Conservation (phyloP, 495 filamentous ascomycete species). For the Neurospora sp. region DNA sequence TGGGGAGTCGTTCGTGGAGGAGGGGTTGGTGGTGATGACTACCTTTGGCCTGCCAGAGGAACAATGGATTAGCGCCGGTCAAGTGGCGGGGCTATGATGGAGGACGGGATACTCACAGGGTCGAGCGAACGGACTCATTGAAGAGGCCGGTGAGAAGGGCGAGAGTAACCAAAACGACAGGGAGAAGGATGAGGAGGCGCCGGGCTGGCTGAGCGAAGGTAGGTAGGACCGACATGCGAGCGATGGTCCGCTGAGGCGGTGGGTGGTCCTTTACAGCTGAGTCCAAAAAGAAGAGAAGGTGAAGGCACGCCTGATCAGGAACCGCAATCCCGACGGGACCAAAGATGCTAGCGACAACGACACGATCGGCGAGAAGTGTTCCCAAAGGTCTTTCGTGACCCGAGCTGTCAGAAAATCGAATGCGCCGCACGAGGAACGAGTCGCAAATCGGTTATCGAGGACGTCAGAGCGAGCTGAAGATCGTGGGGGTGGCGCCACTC, state of each 20-base stretch:
- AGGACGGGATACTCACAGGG: conserved; percentile 7
- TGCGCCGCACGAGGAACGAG: not conserved
- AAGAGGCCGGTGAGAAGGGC: conserved; percentile 10
- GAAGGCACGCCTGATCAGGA: not conserved
- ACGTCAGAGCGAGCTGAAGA: not conserved
- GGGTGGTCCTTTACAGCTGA: not conserved
- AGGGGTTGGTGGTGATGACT: not conserved
- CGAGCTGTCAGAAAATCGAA: not conserved
- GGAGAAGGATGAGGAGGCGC: conserved; percentile 13
- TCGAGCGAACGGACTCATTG: conserved; percentile 12
- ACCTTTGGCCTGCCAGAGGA: conserved; percentile 13
- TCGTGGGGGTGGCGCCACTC: not conserved
- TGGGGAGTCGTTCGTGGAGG: not conserved
- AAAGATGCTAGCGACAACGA: not conserved
- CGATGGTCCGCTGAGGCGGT: not conserved
- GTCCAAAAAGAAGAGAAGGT: not conserved
- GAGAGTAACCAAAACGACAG: conserved; percentile 6
- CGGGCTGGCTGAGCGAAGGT: conserved; percentile 17
- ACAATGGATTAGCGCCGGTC: not conserved
- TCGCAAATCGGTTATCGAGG: not conserved
- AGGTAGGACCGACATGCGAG: conserved; percentile 12
- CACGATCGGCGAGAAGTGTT: not conserved
- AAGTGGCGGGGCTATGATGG: not conserved
- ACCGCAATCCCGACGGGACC: not conserved
- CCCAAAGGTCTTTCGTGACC: not conserved